These are phyloP conservation scores for Boletus vermiculosoides DNA, from an alignment of 768 basidiomycete species.

Conservation along the genomic window DNA sequence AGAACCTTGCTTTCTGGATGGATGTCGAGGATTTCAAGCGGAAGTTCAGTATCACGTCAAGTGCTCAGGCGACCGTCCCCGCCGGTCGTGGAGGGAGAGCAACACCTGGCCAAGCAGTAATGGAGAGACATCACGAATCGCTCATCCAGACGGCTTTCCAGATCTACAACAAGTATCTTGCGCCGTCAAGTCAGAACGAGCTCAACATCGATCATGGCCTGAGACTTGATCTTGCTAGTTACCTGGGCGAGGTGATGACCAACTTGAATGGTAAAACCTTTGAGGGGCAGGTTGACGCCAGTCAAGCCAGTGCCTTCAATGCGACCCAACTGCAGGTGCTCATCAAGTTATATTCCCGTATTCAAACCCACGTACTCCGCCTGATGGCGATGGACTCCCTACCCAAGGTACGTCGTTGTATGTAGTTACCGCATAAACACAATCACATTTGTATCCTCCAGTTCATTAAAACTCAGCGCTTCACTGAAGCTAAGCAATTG, in stretches of 20 bases:
- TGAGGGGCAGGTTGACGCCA: conserved; percentile 78
- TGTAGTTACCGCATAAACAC: conserved; percentile 8
- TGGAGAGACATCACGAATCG: conserved; percentile 96
- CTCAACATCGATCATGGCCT: conserved; percentile 98
- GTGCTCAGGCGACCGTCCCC: conserved; percentile 65
- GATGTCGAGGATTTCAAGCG: conserved; percentile 97
- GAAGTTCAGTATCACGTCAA: conserved; percentile 94
- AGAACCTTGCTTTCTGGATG: conserved; percentile 96
- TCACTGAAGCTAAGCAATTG: conserved; percentile 76
- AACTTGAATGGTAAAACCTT: conserved; percentile 73
- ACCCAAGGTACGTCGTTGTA: conserved; percentile 67
- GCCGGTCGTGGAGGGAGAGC: conserved; percentile 40
- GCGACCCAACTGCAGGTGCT: conserved; percentile 95
- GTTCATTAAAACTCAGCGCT: conserved; percentile 88
- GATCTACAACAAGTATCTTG: conserved; percentile 93
- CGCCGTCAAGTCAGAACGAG: conserved; percentile 92
- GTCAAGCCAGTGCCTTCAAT: conserved; percentile 80
- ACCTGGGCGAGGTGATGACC: conserved; percentile 87
- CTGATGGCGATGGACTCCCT: conserved; percentile 98
- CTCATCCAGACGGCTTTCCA: conserved; percentile 92
- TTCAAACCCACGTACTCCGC: conserved; percentile 95
- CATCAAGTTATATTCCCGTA: conserved; percentile 91
- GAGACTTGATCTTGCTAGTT: conserved; percentile 90
- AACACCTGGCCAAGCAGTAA: conserved; percentile 79
- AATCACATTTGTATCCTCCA: conserved; percentile 28